Conservation (phyloP, 1,139 yeast species). For the Suhomyces atakaporum region DNA sequence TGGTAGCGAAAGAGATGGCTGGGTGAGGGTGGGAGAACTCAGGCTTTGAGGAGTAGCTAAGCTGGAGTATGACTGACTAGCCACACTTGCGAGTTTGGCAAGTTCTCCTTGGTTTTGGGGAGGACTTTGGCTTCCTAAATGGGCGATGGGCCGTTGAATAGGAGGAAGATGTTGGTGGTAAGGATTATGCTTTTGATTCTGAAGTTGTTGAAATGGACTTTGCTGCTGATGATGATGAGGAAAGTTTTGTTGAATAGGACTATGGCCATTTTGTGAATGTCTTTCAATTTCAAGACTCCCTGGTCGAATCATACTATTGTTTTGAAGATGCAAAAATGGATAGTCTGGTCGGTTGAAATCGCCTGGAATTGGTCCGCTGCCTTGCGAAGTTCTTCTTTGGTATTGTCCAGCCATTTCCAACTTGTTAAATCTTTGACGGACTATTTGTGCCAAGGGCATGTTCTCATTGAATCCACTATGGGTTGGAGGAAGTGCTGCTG, state of each 20-base stretch:
- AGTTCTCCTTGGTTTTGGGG: not conserved
- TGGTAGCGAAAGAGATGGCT: not conserved
- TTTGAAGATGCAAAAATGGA: not conserved
- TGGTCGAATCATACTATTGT: not conserved
- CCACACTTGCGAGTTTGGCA: slow-evolving; percentile 1
- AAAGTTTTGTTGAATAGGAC: not conserved
- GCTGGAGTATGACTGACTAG: not conserved
- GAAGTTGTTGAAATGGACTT: not conserved
- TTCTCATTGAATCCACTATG: slow-evolving; percentile 1
- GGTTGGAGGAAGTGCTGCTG: not conserved
- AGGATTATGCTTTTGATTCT: not conserved
- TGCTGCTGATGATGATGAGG: not conserved
- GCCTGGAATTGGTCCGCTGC: not conserved
- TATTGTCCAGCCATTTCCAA: not conserved
- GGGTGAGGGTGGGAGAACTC: too few relatives aligned
- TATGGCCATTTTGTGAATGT: not conserved
- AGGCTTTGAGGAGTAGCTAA: not conserved
- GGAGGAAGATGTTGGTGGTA: not conserved
- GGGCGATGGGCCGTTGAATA: not conserved
- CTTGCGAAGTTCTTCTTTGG: not conserved
- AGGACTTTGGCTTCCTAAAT: not conserved
- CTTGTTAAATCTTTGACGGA: not conserved
- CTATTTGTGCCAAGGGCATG: slow-evolving; percentile 2
- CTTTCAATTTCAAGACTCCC: not conserved
- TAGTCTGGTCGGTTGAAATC: not conserved